A percentile compares a stretch with the other conserved stretches of the same genome.
Evolutionary conservation across 805 yeast species (phyloP).

Genomic region (Cephaloascus albidus): DNA sequence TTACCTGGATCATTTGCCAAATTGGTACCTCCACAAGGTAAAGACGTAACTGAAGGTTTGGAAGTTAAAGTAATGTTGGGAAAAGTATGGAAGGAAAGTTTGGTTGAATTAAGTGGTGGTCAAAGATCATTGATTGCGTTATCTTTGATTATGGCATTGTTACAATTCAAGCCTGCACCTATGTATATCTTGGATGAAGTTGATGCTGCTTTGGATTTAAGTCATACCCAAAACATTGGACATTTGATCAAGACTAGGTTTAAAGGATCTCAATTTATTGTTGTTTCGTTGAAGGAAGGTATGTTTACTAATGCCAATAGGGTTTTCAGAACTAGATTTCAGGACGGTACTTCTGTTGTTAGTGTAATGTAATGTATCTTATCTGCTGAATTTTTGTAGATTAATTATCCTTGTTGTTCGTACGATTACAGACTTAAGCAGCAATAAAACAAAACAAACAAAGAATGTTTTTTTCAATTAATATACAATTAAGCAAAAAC

Average conservation of each 20-base stretch:
- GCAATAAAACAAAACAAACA: too few relatives aligned
- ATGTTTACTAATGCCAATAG: conserved; percentile 97
- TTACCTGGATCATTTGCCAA: conserved; percentile 84
- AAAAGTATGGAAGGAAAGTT: conserved; percentile 88
- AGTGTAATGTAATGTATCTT: conserved; percentile 41
- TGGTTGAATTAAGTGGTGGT: conserved; percentile 94
- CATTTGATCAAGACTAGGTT: conserved; percentile 91
- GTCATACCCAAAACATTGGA: conserved; percentile 97
- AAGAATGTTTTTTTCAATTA: too few relatives aligned
- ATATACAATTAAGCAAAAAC: neutral
- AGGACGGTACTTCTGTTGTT: conserved; percentile 93
- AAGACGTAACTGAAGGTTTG: conserved; percentile 81
- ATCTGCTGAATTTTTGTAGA: neutral
- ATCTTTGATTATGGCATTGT: conserved; percentile 81
- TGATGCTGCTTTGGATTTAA: conserved; percentile 94
- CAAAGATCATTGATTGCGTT: conserved; percentile 92
- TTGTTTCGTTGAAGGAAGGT: conserved; percentile 94
- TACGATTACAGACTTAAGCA: too few relatives aligned
- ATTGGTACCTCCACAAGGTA: conserved; percentile 71
- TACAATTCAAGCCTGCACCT: conserved; percentile 96
- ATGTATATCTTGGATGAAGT: conserved; percentile 97
- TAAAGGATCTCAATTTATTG: conserved; percentile 92
- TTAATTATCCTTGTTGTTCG: too few relatives aligned
- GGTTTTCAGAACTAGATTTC: conserved; percentile 87
- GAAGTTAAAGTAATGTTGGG: conserved; percentile 89